phyloP scores from a whole-genome alignment of 345 rosid species.

The Zanthoxylum bungeanum region DNA sequence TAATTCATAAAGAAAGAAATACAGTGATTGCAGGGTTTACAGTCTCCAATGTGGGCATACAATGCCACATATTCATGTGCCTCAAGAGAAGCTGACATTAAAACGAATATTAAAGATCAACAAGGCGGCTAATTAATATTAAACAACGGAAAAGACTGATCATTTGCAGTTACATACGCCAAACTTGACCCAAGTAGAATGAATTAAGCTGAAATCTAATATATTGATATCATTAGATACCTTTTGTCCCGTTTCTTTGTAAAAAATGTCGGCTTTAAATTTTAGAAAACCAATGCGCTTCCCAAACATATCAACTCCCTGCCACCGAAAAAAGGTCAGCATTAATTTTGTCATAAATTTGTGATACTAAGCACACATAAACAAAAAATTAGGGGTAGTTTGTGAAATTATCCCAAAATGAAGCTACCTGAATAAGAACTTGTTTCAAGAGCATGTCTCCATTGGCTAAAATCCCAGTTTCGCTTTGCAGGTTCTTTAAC shows the following conservation, averaged over 20 bases:
- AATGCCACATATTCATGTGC: not conserved
- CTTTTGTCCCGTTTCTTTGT: slow-evolving; percentile 62
- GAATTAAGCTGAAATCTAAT: not conserved
- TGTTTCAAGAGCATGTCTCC: slow-evolving; percentile 50
- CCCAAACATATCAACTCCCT: slow-evolving; percentile 97
- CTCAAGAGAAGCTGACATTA: not conserved
- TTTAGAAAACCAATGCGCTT: slow-evolving; percentile 75
- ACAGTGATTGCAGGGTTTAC: not conserved
- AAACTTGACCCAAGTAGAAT: not conserved
- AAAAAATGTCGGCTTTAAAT: slow-evolving; percentile 72
- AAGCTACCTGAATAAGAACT: slow-evolving; percentile 70
- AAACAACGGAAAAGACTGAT: not conserved
- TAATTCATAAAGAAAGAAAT: slow-evolving; percentile 23
- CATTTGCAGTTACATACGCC: not conserved
- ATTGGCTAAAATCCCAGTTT: slow-evolving; percentile 65
- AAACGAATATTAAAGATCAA: not conserved
- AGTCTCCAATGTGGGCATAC: not conserved
- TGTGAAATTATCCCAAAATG: not conserved
- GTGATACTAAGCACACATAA: not conserved
- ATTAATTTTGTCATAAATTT: not conserved
- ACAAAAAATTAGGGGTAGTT: not conserved
- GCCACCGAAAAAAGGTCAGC: slow-evolving; percentile 14
- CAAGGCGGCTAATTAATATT: not conserved
- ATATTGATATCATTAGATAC: slow-evolving; percentile 38
- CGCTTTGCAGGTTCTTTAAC: slow-evolving; percentile 71